Percentiles rank a stretch among this genome's conserved stretches.
phyloP scores from a whole-genome alignment of 768 basidiomycete species.

The Leccinum aurantiacum region DNA sequence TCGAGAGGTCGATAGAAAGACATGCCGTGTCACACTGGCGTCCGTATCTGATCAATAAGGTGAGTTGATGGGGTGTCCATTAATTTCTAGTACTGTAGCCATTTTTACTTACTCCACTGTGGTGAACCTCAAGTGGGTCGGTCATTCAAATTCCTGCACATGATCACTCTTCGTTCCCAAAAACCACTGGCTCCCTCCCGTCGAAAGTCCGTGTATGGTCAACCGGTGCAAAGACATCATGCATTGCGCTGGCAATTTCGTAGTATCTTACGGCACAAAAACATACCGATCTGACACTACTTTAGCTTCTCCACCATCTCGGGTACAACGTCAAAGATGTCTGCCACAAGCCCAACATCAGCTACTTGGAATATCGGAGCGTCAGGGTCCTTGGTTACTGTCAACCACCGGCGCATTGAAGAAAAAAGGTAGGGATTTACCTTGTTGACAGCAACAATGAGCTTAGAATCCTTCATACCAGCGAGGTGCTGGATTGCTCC shows the following conservation, averaged over 20 bases:
- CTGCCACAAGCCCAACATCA: conserved; percentile 91
- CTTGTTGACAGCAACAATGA: conserved; percentile 99
- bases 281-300: conserved; percentile 25
- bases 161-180: not conserved
- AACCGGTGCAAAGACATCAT: not conserved
- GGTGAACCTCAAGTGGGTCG: too few species aligned
- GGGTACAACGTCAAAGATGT: conserved; percentile 90
- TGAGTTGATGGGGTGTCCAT: too few species aligned
- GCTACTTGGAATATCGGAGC: conserved; percentile 99
- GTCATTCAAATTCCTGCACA: too few species aligned
- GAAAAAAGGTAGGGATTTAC: conserved; percentile 34
- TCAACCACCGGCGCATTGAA: conserved; percentile 10
- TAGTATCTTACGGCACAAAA: conserved; percentile 19
- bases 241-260: not conserved
- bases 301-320: conserved; percentile 88
- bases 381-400: conserved; percentile 73
- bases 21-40: conserved; percentile 14
- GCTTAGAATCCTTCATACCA: conserved; percentile 99
- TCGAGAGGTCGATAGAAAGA: conserved; percentile 32
- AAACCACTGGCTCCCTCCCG: not conserved
- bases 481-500: conserved; percentile 99
- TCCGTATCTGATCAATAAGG: too few species aligned
- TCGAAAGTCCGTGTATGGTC: not conserved
- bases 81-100: too few species aligned
- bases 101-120: too few species aligned